Percentiles rank a stretch among this genome's conserved stretches.
Conservation (phyloP, 2,329 filamentous ascomycete species). For the Pseudogymnoascus sp. region DNA sequence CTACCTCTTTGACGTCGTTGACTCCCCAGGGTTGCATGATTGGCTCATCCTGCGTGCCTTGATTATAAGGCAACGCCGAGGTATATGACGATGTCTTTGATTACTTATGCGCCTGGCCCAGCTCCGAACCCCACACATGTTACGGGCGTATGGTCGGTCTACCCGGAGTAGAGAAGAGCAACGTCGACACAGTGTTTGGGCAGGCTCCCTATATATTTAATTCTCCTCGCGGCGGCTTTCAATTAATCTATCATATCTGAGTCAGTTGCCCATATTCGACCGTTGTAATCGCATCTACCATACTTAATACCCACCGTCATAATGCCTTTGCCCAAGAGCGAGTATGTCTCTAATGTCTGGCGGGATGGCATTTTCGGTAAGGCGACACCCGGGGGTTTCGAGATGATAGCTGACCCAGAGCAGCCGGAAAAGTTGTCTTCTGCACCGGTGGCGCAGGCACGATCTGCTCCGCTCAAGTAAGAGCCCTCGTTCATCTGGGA, state of each 20-base stretch:
- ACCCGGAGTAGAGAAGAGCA: neutral
- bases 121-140: slow-evolving; percentile 4
- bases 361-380: slow-evolving; percentile 77
- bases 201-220: slow-evolving; percentile 1
- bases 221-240: neutral
- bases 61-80: neutral
- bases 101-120: neutral
- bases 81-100: neutral
- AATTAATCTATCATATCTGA: neutral
- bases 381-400: slow-evolving; percentile 17
- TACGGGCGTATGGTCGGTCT: neutral
- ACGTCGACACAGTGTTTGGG: neutral
- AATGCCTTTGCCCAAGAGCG: slow-evolving; percentile 63
- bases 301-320: neutral
- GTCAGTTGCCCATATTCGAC: neutral
- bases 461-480: slow-evolving; percentile 90
- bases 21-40: slow-evolving; percentile 5
- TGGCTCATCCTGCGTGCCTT: neutral
- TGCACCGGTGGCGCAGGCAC: slow-evolving; percentile 90
- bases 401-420: slow-evolving; percentile 13
- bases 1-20: neutral
- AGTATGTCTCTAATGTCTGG: slow-evolving; percentile 79
- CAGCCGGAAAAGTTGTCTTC: slow-evolving; percentile 83
- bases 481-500: slow-evolving; percentile 82
- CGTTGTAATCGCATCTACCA: neutral